Evolutionary conservation across 2,329 filamentous ascomycete genomes (phyloP), one percentile per base, ranked within the genome.

Genomic region (Ceratocystis destructans): DNA sequence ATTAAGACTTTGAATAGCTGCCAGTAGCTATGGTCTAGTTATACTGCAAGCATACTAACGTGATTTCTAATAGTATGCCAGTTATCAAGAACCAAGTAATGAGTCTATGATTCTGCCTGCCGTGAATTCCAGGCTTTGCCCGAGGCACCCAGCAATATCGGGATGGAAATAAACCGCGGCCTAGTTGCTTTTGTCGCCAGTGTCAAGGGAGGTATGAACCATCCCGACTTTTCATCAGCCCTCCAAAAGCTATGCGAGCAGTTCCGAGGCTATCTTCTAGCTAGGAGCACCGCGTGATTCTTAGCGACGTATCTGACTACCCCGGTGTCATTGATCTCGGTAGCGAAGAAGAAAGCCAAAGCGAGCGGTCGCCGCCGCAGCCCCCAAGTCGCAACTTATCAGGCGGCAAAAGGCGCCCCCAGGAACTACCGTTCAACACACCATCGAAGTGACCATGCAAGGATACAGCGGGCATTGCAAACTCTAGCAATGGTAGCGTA

Each of bases 91-190:
- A 76, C 0, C 85, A 85, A 61, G 76, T 83, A 0, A 75, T 80
- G 3, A 70, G 71, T 0, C 77, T 78, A 88, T 0, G 69, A 74
- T 0, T 72, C 77, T 0, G 83, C 91, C 1, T 77, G 83, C 1
- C 70, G 71, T 0, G 76, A 87, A 66, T 78, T 95, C 0, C 69
- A 73, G 0, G 75, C 75, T 0, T 79, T 92, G 0, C 88, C 88
- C 0, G 86, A 89, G 46, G 81, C 89, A 0, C 87, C 87, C 0
- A 75, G 77, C 0, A 89, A 90, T 55, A 82, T 90, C 0, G 81
- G 85, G n/a, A 77, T 85, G 0, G 83, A 85, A 8, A 80, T 95
- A 0, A 80, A 80, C 22, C 80, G 80, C 1, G 82, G 83, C 10
- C 73, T 93, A 0, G 77, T 78, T 12, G 76, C 76, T 0, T 86